These are phyloP conservation scores for Eucommia ulmoides DNA, from an alignment of 257 asterid species.

Conservation along the genomic window DNA sequence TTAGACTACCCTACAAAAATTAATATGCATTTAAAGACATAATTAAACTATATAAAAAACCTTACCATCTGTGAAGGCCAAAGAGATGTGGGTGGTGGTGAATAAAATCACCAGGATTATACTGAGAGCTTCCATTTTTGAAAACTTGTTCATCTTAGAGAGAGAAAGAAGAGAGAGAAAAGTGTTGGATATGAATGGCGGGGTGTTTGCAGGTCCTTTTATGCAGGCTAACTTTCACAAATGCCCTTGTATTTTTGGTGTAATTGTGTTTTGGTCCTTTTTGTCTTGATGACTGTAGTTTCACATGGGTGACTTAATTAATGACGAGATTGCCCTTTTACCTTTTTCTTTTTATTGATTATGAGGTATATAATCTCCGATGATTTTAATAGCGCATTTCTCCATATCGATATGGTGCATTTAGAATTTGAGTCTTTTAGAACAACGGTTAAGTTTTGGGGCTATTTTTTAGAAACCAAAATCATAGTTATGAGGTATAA, in stretches of 20 bases:
- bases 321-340: slow-evolving; percentile 9
- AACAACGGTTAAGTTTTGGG: too few species aligned
- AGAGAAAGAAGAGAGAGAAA: slow-evolving; percentile 1
- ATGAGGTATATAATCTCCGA: too few species aligned
- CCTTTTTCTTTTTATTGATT: too few species aligned
- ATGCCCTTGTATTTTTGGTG: slow-evolving; percentile 14
- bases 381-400: too few species aligned
- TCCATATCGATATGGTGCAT: too few species aligned
- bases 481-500: too few species aligned
- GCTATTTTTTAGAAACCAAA: too few species aligned
- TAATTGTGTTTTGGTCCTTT: slow-evolving; percentile 35
- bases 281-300: slow-evolving; percentile 11
- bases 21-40: too few species aligned
- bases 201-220: slow-evolving; percentile 21
- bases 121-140: slow-evolving; percentile 26
- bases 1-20: too few species aligned
- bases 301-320: slow-evolving; percentile 24
- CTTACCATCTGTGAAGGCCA: slow-evolving; percentile 61
- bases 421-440: too few species aligned
- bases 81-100: slow-evolving; percentile 29
- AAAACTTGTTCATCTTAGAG: slow-evolving; percentile 9
- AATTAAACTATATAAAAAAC: too few species aligned
- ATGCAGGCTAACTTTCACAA: slow-evolving; percentile 37
- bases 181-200: slow-evolving; percentile 10
- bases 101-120: slow-evolving; percentile 33